Evolutionary conservation across 2,329 filamentous ascomycete species (phyloP), one percentile per base, ranked within the genome.

Genomic region (Aspergillus pseudoglaucus): DNA sequence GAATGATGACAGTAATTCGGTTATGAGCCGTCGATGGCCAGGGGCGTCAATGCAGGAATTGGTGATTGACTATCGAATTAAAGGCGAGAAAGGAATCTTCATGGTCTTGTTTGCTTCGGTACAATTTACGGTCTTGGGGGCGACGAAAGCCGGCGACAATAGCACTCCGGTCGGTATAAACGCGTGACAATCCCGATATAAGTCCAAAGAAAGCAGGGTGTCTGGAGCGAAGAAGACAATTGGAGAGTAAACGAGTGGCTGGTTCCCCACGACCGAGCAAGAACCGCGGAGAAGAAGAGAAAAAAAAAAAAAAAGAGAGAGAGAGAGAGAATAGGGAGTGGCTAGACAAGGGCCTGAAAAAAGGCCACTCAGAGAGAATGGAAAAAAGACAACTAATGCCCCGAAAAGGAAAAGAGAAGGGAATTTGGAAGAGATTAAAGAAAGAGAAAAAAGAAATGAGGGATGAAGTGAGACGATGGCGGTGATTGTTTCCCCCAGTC

Each of bases 401-500:
- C 39, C 23, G 33, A n/a, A 37, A 18, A 37, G 40, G 39, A 49
- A 49, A 50, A 49, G 35, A 46, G 47, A 49, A 38, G 47, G 46
- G 48, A 49, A 43, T 50, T 42, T 55, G 55, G 56, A 52, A 55
- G 58, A 44, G 12, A 39, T 6, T 37, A 39, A 18, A 39, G 18
- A 38, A 20, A 14, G 15, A 10, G 37, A n/a, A 37, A 49, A 49
- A 50, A 50, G 33, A 46, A 48, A 51, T 49, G 38, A 47, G 46
- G 48, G 49, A 43, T 51, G 42, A 56, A 57, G 56, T 50, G 56
- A 59, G 42, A 52, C 44, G 43, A 53, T 42, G 46, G 53, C 47
- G 47, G 48, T 38, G n/a, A 38, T 14, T 38, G n/a, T 9, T 38
- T 38, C n/a, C 14, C 10, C 35, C 12, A 8, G 25, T 30, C 25